Evolutionary conservation across 1,139 yeast genomes (phyloP), one percentile per base, ranked within the genome.

Genomic region (Candida mesenterica): DNA sequence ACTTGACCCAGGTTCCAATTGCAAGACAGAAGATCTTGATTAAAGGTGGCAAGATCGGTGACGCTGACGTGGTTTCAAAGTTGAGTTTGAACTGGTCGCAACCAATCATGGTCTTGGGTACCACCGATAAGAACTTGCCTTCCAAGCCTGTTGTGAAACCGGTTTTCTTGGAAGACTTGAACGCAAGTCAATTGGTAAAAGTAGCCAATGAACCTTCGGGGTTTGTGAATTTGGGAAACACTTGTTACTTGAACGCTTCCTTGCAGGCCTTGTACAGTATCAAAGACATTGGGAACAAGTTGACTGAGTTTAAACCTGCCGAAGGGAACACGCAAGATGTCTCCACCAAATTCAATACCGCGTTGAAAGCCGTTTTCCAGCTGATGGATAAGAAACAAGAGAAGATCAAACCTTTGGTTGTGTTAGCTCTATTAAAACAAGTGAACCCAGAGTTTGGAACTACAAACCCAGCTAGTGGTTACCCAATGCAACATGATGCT

Each of bases 401-500:
- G 52, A 61, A 52, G 51, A 71, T 55, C 59, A 80, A 50, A 58
- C 77, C 60, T 2, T 61, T 79, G 24, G 66, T 79, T 28, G 77
- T 90, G 42, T 66, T 90, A 43, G 67, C 79, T 25, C 63, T 78
- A 25, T 68, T 86, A 44, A 76, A 92, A 61, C 67, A 70, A 37
- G 65, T 71, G 15, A 86, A 77, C 53, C 97, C 97, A 1, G 97
- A 94, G 62, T 92, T 94, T 62, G 87, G 85, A 30, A 97, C 92
- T 55, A 71, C 75, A 45, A 78, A 77, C 34, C 24, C 31, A 10
- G 72, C 73, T 33, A 65, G 69, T 38, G 97, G 97, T 1, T 69
- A 75, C 41, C 85, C 75, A 57, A 89, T 86, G 57, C 98, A 92
- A 64, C 99, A 92, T 61, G 99, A 92, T 68, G 98, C 98, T 0